Conservation (phyloP, 225 moss, liverwort and hornwort genomes). For the Thuidium tamariscinum region DNA sequence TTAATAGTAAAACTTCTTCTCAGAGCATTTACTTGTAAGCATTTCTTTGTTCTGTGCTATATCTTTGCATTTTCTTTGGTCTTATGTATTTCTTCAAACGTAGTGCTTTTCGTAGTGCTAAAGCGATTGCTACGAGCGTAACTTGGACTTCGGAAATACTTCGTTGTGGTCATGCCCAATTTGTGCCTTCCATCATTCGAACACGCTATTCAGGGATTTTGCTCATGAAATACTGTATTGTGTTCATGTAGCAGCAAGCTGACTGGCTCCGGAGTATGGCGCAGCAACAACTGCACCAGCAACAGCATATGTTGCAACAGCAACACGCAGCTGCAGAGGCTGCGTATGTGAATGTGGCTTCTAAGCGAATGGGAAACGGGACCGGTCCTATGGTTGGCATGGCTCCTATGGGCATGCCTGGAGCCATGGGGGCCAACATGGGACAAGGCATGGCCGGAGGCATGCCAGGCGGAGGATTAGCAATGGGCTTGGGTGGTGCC, state of each 20-base stretch:
- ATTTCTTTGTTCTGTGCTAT: neutral
- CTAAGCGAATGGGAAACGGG: conserved; percentile 65
- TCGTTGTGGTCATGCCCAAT: neutral
- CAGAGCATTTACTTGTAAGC: neutral
- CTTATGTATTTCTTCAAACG: too few relatives aligned
- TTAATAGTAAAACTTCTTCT: neutral
- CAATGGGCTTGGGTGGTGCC: conserved; percentile 44
- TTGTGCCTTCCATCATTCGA: neutral
- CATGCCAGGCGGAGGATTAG: conserved; percentile 63
- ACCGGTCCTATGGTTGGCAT: conserved; percentile 43
- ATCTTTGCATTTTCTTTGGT: neutral
- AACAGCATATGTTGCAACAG: conserved; percentile 68
- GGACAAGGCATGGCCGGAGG: conserved; percentile 43
- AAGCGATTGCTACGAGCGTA: neutral
- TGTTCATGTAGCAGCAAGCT: conserved; percentile 4
- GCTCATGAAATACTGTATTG: neutral
- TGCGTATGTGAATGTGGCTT: conserved; percentile 43
- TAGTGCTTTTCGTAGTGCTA: neutral
- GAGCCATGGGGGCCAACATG: conserved; percentile 46
- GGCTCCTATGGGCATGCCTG: conserved; percentile 46
- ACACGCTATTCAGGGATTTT: neutral
- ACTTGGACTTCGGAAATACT: neutral
- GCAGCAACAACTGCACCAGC: conserved; percentile 53
- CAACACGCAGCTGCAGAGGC: conserved; percentile 60
- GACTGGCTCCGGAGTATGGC: conserved; percentile 69